phyloP scores from a whole-genome alignment of 768 basidiomycete species.

The Pleurotus cornucopiae region DNA sequence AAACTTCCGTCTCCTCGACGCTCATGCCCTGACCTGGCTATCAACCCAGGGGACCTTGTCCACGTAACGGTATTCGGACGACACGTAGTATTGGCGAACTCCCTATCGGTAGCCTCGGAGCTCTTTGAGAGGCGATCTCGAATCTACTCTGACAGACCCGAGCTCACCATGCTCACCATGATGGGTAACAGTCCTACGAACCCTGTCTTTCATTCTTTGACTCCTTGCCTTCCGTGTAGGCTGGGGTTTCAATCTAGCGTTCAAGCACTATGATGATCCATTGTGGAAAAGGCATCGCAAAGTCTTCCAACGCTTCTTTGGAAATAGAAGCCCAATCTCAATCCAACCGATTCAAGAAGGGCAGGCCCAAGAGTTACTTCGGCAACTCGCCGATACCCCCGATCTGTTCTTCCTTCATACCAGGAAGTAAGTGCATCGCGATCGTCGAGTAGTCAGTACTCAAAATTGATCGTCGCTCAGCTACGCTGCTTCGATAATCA shows the following conservation, averaged over 20 bases:
- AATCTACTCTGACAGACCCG: constrained; percentile 28
- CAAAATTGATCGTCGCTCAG: not conserved
- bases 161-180: constrained; percentile 4
- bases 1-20: not conserved
- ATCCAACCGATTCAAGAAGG: not conserved
- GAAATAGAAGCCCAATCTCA: not conserved
- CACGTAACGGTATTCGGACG: constrained; percentile 30
- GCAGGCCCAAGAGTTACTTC: not conserved
- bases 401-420: not conserved
- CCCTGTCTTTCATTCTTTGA: not conserved
- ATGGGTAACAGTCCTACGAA: not conserved
- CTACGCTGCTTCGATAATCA: constrained; percentile 8
- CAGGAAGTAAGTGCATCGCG: constrained; percentile 1
- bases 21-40: too few relatives aligned
- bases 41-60: constrained; percentile 26
- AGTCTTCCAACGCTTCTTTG: constrained; percentile 1
- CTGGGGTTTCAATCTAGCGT: constrained; percentile 1
- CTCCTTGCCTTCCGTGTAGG: not conserved
- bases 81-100: constrained; percentile 32
- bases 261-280: constrained; percentile 3
- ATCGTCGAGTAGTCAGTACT: too few relatives aligned
- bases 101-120: constrained; percentile 25
- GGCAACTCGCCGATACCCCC: not conserved
- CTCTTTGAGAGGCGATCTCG: constrained; percentile 32
- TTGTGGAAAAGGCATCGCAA: constrained; percentile 4